Evolutionary conservation across 768 basidiomycete species (phyloP), one percentile per base, ranked within the genome.

Genomic region (Pulveroboletus sp.): DNA sequence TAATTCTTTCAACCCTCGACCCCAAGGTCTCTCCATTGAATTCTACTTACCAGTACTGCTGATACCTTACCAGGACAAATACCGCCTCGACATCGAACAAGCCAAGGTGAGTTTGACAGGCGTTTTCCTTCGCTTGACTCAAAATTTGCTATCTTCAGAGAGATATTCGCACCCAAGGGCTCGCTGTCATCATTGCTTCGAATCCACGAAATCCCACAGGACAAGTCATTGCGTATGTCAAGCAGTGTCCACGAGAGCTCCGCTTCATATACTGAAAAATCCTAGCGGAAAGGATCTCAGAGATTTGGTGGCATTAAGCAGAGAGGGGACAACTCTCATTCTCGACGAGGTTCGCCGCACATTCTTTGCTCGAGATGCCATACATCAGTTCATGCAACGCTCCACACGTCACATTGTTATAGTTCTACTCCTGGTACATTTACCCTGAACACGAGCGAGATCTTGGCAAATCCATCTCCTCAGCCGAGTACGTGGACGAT

Each of bases 121-220:
- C 5, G 5, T 31, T 15, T 17, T 47, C 12, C 8, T 26, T 42
- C 18, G 18, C 27, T 46, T 31, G 31, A 47, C 51, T 56, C 27
- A 55, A 30, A 11, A 2, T 8, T 46, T 10, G 15, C 26, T 15
- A 39, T 37, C 39, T 18, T 57, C 47, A 87, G 81, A 85, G 75
- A 73, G 91, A 94, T 57, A 90, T 94, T 49, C 76, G 72, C 37
- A 86, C 78, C 1, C 90, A 93, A 69, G 91, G 92, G 12, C 73
- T 94, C 17, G 80, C 85, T 10, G 91, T 94, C 43, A 78, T 95
- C 49, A 73, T 94, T 39, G 88, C 91, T 0, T 93, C 89, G 21
- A 97, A 96, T 70, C 94, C 94, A n/a, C 83, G 93, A 47, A 97
- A 96, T 64, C 93, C 94, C 3, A 96, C 94, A 1, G 93, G 94